Percentiles rank a stretch among this genome's conserved stretches.
Evolutionary conservation across 208 protist species (phyloP).

Genomic region (Leishmania turanica): DNA sequence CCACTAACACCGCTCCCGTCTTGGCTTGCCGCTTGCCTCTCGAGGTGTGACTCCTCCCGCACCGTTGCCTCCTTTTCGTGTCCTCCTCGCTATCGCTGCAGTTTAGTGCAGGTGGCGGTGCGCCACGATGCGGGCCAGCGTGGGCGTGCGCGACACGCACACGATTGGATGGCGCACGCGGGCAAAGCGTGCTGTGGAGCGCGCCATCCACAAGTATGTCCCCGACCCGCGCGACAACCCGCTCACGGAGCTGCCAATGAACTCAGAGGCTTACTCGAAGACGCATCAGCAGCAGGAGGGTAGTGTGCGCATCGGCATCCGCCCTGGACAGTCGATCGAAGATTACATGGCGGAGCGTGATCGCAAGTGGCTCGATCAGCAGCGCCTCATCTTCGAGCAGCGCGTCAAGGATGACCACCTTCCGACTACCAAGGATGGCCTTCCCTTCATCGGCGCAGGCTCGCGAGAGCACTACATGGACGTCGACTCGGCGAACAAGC

Average conservation of each 20-base stretch:
- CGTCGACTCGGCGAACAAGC: conserved; percentile 64
- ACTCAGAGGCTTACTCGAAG: conserved; percentile 59
- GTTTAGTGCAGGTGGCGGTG: not conserved
- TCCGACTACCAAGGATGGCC: conserved; percentile 69
- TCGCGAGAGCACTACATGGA: conserved; percentile 71
- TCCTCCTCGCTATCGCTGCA: not conserved
- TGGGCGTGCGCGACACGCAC: conserved; percentile 11
- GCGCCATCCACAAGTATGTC: conserved; percentile 68
- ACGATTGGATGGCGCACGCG: conserved; percentile 59
- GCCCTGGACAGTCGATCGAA: conserved; percentile 82
- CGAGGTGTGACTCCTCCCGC: not conserved
- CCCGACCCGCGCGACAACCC: conserved; percentile 84
- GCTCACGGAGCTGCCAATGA: conserved; percentile 80
- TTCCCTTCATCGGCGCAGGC: conserved; percentile 64
- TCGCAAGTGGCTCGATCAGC: conserved; percentile 66
- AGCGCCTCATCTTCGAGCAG: conserved; percentile 36
- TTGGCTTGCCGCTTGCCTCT: not conserved
- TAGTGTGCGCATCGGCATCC: conserved; percentile 77
- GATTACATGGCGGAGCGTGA: conserved; percentile 90
- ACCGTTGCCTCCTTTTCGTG: not conserved
- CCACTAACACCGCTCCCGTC: not conserved
- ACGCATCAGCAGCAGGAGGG: conserved; percentile 76
- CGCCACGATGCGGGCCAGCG: conserved; percentile 8
- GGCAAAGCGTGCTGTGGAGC: conserved; percentile 58
- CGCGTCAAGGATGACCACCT: conserved; percentile 48